A percentile compares a stretch with the other conserved stretches of the same genome.
Conservation (phyloP, 345 rosid genomes). For the Arabis alpina region DNA sequence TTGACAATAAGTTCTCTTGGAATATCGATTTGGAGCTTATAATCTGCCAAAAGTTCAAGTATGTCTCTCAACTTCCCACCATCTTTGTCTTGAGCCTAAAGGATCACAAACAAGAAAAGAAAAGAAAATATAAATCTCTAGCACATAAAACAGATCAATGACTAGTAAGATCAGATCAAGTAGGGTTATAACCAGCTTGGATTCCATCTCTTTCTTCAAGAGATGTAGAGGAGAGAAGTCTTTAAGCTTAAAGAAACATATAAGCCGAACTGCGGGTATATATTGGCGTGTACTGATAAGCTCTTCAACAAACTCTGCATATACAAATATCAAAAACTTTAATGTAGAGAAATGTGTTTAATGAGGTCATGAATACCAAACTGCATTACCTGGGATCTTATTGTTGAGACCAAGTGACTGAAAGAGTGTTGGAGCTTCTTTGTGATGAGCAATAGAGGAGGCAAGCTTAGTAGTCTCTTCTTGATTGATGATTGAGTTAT, state of each 20-base stretch:
- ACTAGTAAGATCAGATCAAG: too few relatives aligned
- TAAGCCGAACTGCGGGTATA: background rate
- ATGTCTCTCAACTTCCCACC: background rate
- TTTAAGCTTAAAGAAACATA: background rate
- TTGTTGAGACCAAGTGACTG: background rate
- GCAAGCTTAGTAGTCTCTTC: background rate
- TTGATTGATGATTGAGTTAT: background rate
- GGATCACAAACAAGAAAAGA: background rate
- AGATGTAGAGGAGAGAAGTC: background rate
- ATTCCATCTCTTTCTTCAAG: conserved; percentile 4
- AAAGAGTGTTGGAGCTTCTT: background rate
- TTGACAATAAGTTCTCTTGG: conserved; percentile 1
- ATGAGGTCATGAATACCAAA: background rate
- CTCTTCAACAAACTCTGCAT: background rate
- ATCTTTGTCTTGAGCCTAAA: background rate
- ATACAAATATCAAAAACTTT: background rate
- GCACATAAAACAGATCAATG: too few relatives aligned
- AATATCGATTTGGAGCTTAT: background rate
- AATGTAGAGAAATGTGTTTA: background rate
- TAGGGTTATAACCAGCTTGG: too few relatives aligned
- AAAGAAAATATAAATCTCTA: background rate
- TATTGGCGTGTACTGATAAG: background rate
- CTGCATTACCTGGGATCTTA: background rate
- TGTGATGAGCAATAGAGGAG: background rate
- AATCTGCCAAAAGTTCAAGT: background rate